phyloP scores from a whole-genome alignment of 179 eudicot genomes.

The Heliamphora ciliata region DNA sequence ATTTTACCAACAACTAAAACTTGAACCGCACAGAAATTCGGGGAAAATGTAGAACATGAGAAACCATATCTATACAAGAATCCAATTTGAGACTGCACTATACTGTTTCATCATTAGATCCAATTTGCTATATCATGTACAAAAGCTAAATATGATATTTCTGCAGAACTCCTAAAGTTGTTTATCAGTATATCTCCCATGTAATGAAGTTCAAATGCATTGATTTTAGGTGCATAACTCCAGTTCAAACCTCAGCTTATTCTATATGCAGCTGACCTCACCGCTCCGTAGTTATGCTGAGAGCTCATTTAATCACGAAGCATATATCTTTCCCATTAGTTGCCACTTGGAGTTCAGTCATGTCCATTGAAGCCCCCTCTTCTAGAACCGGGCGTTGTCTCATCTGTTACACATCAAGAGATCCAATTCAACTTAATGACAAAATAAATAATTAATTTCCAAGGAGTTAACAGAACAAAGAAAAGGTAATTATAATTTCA shows the following conservation, averaged over 20 bases:
- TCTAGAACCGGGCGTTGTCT: constrained; percentile 37
- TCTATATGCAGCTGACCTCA: not conserved
- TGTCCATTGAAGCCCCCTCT: constrained; percentile 40
- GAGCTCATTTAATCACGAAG: not conserved
- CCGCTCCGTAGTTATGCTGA: not conserved
- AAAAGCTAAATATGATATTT: not conserved
- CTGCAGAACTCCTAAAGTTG: constrained; percentile 7
- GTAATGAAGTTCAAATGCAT: not conserved
- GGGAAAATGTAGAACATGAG: not conserved
- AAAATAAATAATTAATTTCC: too few species aligned
- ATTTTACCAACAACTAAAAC: not conserved
- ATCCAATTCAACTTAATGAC: not conserved
- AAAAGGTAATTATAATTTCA: not conserved
- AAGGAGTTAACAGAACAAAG: not conserved
- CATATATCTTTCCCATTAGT: not conserved
- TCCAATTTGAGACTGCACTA: not conserved
- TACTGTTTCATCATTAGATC: not conserved
- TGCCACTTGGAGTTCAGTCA: constrained; percentile 9
- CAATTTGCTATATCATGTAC: not conserved
- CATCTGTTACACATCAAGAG: constrained; percentile 31
- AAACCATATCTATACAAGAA: not conserved
- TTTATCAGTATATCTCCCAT: constrained; percentile 3
- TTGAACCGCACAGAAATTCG: not conserved
- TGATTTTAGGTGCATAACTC: not conserved
- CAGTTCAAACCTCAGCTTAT: not conserved